Percentiles rank a stretch among this genome's conserved stretches.
These are phyloP conservation scores for Colletotrichum horii DNA, from an alignment of 2,329 filamentous ascomycete species.

Conservation along the genomic window DNA sequence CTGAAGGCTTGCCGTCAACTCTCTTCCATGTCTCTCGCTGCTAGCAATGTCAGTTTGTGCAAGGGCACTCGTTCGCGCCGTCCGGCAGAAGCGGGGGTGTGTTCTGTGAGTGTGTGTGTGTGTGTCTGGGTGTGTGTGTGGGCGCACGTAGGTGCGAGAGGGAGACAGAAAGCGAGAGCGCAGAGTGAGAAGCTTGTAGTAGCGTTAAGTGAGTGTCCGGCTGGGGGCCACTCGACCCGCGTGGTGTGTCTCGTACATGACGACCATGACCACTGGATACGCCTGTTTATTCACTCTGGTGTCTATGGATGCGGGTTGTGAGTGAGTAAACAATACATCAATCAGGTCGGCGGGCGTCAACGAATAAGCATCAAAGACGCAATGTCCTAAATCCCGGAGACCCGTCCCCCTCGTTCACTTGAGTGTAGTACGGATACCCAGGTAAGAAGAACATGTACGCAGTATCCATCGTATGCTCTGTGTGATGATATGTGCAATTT, in stretches of 20 bases:
- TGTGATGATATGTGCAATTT: slow-evolving; percentile 10
- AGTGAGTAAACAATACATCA: background rate
- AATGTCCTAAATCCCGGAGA: background rate
- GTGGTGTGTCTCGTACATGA: background rate
- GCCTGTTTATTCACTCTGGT: background rate
- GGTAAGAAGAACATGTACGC: background rate
- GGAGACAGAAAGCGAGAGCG: background rate
- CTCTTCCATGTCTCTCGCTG: slow-evolving; percentile 13
- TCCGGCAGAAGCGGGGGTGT: slow-evolving; percentile 23
- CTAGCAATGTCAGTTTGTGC: slow-evolving; percentile 21
- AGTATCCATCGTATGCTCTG: background rate
- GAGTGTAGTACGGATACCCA: background rate
- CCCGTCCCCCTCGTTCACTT: background rate
- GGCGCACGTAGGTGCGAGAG: background rate
- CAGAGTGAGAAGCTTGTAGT: background rate
- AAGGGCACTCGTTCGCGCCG: slow-evolving; percentile 17
- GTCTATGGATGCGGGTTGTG: background rate
- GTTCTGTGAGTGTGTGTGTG: background rate
- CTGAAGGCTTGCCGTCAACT: slow-evolving; percentile 22
- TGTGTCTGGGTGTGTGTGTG: background rate
- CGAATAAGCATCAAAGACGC: background rate
- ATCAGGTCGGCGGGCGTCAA: background rate
- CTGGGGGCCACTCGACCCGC: slow-evolving; percentile 9
- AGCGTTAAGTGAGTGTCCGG: background rate
- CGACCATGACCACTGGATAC: background rate